Conservation (phyloP, 2,329 filamentous ascomycete species). For the Aspergillus uvarum region DNA sequence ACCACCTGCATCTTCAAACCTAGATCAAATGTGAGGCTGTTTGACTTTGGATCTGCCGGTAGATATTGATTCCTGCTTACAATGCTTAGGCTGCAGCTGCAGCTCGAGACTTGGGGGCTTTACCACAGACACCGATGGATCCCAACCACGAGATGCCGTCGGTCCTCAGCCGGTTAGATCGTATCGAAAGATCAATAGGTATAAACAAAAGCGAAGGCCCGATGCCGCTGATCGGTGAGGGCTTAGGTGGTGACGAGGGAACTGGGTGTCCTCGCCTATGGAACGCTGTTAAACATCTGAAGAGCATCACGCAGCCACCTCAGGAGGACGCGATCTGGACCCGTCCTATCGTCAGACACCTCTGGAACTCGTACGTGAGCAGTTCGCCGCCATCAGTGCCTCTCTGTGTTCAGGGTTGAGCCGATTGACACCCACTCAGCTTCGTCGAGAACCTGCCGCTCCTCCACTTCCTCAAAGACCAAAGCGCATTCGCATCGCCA, state of each 20-base stretch:
- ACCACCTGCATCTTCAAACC: conserved; percentile 29
- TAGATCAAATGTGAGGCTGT: conserved; percentile 28
- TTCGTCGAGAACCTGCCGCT: conserved; percentile 30
- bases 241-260: conserved; percentile 18
- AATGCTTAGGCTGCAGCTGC: conserved; percentile 25
- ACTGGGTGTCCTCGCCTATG: conserved; percentile 18
- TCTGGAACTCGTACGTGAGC: conserved; percentile 28
- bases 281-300: conserved; percentile 25
- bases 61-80: not conserved
- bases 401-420: not conserved
- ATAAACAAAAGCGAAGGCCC: conserved; percentile 16
- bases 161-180: conserved; percentile 25
- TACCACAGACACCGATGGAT: conserved; percentile 10
- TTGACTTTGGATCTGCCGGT: not conserved
- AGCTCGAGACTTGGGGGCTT: conserved; percentile 17
- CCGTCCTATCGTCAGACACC: conserved; percentile 21
- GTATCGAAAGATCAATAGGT: conserved; percentile 27
- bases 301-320: conserved; percentile 21
- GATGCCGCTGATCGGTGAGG: not conserved
- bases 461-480: conserved; percentile 30
- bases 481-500: conserved; percentile 25
- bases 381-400: not conserved
- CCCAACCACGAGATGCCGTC: conserved; percentile 14
- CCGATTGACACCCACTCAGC: conserved; percentile 13
- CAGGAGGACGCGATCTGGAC: conserved; percentile 26